A percentile compares a stretch with the other conserved stretches of the same genome.
phyloP scores from a whole-genome alignment of 352 stramenopile species.

The Phytophthora palmivora region DNA sequence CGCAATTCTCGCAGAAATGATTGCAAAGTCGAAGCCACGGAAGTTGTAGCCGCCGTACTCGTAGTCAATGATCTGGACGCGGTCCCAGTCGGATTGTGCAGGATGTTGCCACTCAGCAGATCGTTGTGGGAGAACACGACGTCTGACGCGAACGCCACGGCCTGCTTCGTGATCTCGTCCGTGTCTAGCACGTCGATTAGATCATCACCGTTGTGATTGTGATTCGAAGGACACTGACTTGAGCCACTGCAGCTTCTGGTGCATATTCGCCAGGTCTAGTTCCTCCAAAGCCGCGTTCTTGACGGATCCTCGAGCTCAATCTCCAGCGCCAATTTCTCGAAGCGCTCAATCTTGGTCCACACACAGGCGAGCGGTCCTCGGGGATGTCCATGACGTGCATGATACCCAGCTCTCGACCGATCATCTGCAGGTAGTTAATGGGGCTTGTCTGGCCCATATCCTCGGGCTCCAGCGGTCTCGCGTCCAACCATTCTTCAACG shows the following conservation, averaged over 20 bases:
- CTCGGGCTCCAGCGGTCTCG: constrained; percentile 81
- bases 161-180: constrained; percentile 83
- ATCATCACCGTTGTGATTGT: constrained; percentile 71
- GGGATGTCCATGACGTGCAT: constrained; percentile 91
- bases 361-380: constrained; percentile 64
- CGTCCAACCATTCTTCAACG: constrained; percentile 92
- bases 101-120: constrained; percentile 88
- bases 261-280: constrained; percentile 66
- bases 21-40: constrained; percentile 95
- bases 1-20: constrained; percentile 95
- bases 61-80: constrained; percentile 95
- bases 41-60: constrained; percentile 96
- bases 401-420: constrained; percentile 85
- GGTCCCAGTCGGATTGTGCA: constrained; percentile 81
- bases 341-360: constrained; percentile 85
- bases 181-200: constrained; percentile 57
- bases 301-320: constrained; percentile 62
- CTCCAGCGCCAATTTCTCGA: constrained; percentile 76
- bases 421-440: constrained; percentile 85
- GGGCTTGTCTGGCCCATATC: constrained; percentile 86
- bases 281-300: constrained; percentile 66
- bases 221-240: constrained; percentile 79
- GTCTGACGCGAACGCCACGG: constrained; percentile 76
- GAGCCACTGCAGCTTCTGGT: constrained; percentile 80
- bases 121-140: constrained; percentile 96